Evolutionary conservation across 140 eudicot species (phyloP).

Genomic region (Ambrosia hybrid): DNA sequence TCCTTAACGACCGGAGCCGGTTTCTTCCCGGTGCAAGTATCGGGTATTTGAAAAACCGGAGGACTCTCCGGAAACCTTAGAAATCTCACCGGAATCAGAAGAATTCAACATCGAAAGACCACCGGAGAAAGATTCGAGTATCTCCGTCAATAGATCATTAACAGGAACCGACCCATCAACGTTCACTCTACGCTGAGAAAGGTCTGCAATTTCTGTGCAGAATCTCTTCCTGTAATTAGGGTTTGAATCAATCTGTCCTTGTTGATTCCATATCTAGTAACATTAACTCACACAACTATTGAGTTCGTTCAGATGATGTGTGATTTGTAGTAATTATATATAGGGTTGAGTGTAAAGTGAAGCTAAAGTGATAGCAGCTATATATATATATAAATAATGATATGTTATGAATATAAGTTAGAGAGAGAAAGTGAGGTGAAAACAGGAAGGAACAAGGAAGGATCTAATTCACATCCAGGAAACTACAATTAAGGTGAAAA

Average conservation of each 20-base stretch:
- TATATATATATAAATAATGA: too few species aligned
- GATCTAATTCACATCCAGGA: conserved; percentile 14
- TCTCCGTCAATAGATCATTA: conserved; percentile 42
- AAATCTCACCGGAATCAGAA: conserved; percentile 26
- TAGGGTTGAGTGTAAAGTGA: too few species aligned
- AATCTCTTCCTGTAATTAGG: conserved; percentile 45
- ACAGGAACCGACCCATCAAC: conserved; percentile 33
- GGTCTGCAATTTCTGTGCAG: conserved; percentile 36
- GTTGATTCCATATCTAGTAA: conserved; percentile 26
- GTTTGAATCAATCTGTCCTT: conserved; percentile 30
- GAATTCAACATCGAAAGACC: conserved; percentile 38
- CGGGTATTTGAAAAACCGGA: conserved; percentile 29
- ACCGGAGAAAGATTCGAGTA: conserved; percentile 45
- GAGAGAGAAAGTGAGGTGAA: conserved; percentile 1
- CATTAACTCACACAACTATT: not conserved
- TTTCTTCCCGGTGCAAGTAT: conserved; percentile 32
- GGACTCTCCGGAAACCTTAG: conserved; percentile 5
- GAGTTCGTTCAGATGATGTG: too few species aligned
- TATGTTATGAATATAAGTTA: too few species aligned
- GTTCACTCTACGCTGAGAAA: conserved; percentile 14
- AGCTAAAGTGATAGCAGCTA: too few species aligned
- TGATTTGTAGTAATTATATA: too few species aligned
- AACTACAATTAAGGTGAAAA: conserved; percentile 5
- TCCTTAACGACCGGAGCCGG: conserved; percentile 38
- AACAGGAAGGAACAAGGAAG: conserved; percentile 7